Conservation (phyloP, 257 asterid species). For the Eucommia ulmoides region DNA sequence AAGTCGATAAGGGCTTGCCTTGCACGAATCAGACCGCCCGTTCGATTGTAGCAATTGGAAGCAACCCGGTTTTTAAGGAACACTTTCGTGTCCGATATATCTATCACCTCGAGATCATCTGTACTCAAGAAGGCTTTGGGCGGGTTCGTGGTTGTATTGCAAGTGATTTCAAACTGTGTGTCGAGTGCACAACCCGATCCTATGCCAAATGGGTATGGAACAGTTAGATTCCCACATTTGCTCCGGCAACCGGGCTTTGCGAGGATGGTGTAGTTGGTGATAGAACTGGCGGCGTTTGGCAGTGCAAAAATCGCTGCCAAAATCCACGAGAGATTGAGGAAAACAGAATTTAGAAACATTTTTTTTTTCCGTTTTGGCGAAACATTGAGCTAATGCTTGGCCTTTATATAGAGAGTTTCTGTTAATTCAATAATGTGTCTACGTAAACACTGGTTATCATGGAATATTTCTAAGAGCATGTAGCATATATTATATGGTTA, state of each 20-base stretch:
- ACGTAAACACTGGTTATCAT: too few relatives aligned
- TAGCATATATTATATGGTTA: too few relatives aligned
- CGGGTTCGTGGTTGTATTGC: slow-evolving; percentile 33
- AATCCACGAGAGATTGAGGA: neutral
- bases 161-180: slow-evolving; percentile 23
- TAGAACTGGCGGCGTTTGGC: slow-evolving; percentile 2
- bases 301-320: neutral
- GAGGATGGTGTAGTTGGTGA: too few relatives aligned
- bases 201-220: slow-evolving; percentile 32
- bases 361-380: neutral
- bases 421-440: too few relatives aligned
- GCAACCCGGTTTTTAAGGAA: slow-evolving; percentile 37
- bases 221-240: slow-evolving; percentile 26
- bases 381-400: too few relatives aligned
- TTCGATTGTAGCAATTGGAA: slow-evolving; percentile 24
- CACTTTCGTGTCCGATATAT: slow-evolving; percentile 41
- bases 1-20: slow-evolving; percentile 20
- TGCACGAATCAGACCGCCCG: slow-evolving; percentile 6
- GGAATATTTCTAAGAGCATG: too few relatives aligned
- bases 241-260: slow-evolving; percentile 26
- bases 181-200: slow-evolving; percentile 28
- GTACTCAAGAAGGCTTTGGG: slow-evolving; percentile 24
- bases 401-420: too few relatives aligned
- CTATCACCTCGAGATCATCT: slow-evolving; percentile 13
- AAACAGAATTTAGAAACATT: neutral